These are phyloP conservation scores for Mortierella sp. DNA, from an alignment of 371 early-diverging fungal genomes.

Conservation along the genomic window DNA sequence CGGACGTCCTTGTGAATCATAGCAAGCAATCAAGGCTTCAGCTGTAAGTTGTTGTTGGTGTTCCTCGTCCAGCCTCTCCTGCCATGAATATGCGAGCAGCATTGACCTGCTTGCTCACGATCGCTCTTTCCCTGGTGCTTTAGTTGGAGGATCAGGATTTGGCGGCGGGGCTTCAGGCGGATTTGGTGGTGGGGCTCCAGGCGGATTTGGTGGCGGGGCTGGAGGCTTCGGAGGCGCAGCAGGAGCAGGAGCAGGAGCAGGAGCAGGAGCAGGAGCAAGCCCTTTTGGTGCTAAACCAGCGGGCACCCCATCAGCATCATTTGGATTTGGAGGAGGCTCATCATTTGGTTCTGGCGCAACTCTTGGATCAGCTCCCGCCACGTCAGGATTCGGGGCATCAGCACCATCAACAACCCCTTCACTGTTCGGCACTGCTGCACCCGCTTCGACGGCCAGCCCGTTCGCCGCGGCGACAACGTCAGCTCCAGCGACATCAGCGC, in stretches of 20 bases:
- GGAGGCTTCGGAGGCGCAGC: no score
- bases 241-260: no score
- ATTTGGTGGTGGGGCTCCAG: no score
- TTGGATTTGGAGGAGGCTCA: constrained; percentile 46
- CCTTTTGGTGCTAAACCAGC: constrained; percentile 24
- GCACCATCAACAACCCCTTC: constrained; percentile 30
- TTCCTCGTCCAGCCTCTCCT: not conserved
- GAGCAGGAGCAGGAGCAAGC: constrained; percentile 26
- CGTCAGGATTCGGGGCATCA: constrained; percentile 31
- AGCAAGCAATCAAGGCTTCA: constrained; percentile 44
- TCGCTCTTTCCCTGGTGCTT: not conserved
- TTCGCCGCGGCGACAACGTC: constrained; percentile 10
- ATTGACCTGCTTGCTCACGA: not conserved
- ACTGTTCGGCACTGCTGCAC: constrained; percentile 11
- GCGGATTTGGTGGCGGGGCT: constrained; percentile 16
- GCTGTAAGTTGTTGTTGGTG: constrained; percentile 6
- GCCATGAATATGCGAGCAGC: not conserved
- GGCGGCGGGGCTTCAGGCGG: constrained; percentile 6
- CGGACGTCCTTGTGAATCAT: not conserved
- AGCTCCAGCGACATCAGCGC: constrained; percentile 12
- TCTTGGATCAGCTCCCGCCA: constrained; percentile 16
- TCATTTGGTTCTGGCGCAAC: constrained; percentile 11
- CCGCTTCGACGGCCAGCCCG: constrained; percentile 29
- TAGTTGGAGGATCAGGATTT: constrained; percentile 24
- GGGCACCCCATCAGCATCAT: constrained; percentile 31